phyloP scores from a whole-genome alignment of 306 rosid species.

The Comarum palustre region DNA sequence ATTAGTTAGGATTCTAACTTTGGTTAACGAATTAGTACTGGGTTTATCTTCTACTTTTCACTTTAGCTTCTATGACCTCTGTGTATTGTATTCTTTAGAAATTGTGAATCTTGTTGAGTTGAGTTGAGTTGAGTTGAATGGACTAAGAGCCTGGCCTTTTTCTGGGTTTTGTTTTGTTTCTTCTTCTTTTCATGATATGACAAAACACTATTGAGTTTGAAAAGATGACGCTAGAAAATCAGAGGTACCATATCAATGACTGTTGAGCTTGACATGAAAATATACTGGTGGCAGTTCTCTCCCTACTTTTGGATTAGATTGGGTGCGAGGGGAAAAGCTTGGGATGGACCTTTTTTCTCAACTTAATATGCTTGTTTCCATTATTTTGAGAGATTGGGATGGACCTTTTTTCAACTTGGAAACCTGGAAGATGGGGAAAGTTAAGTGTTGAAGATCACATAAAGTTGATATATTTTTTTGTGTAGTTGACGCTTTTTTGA shows the following conservation, averaged over 20 bases:
- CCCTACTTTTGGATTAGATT: constrained; percentile 24
- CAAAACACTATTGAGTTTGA: constrained; percentile 24
- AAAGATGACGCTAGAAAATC: constrained; percentile 26
- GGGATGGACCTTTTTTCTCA: constrained; percentile 24
- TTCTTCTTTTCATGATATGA: constrained; percentile 13
- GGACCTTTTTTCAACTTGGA: constrained; percentile 29
- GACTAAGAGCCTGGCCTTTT: background rate
- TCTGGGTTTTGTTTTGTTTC: background rate
- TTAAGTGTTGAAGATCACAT: constrained; percentile 29
- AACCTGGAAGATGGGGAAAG: constrained; percentile 29
- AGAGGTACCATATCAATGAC: constrained; percentile 20
- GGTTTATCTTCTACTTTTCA: constrained; percentile 29
- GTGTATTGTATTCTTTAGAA: background rate
- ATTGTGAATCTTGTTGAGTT: constrained; percentile 9
- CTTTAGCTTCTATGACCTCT: constrained; percentile 3
- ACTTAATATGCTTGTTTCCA: constrained; percentile 21
- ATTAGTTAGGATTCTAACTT: constrained; percentile 35
- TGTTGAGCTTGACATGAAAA: constrained; percentile 10
- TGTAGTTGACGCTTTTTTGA: constrained; percentile 37
- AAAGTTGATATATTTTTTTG: constrained; percentile 32
- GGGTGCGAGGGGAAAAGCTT: constrained; percentile 6
- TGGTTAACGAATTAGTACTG: constrained; percentile 30
- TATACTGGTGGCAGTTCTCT: constrained; percentile 24
- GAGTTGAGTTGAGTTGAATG: constrained; percentile 1
- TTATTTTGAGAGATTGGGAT: constrained; percentile 18